These are phyloP conservation scores for Cornus florida DNA, from an alignment of 148 eudicot genomes.

Conservation along the genomic window DNA sequence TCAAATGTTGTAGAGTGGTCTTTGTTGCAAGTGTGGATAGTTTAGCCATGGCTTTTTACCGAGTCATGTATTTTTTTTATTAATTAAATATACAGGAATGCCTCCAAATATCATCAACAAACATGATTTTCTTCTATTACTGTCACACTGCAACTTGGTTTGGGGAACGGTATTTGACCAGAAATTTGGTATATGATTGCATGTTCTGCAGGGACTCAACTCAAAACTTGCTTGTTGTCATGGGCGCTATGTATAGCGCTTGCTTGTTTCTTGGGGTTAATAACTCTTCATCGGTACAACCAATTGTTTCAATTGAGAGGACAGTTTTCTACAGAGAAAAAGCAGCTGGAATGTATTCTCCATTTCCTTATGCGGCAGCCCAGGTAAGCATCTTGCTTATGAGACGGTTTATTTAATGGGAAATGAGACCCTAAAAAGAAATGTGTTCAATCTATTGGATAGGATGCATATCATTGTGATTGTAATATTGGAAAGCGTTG, in stretches of 20 bases:
- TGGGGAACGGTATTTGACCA: not conserved
- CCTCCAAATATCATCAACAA: not conserved
- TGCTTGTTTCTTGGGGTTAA: conserved; percentile 76
- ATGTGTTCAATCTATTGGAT: not conserved
- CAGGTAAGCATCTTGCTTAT: conserved; percentile 47
- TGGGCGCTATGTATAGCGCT: conserved; percentile 72
- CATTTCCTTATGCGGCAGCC: conserved; percentile 78
- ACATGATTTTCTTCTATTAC: not conserved
- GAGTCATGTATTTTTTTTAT: not conserved
- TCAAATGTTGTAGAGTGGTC: too few species aligned
- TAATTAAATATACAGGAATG: not conserved
- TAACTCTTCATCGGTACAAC: conserved; percentile 85
- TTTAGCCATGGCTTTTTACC: not conserved
- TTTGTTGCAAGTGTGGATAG: not conserved
- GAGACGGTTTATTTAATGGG: not conserved
- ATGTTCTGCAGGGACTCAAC: conserved; percentile 55
- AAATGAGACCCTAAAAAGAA: not conserved
- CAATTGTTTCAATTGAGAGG: conserved; percentile 79
- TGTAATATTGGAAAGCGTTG: not conserved
- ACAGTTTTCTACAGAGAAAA: conserved; percentile 87
- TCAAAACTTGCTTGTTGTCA: conserved; percentile 50
- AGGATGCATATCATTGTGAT: conserved; percentile 7
- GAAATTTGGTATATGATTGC: not conserved
- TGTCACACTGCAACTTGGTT: not conserved
- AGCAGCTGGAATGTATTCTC: conserved; percentile 94